Conservation (phyloP, 2,329 filamentous ascomycete genomes). For the Fusarium globosum region DNA sequence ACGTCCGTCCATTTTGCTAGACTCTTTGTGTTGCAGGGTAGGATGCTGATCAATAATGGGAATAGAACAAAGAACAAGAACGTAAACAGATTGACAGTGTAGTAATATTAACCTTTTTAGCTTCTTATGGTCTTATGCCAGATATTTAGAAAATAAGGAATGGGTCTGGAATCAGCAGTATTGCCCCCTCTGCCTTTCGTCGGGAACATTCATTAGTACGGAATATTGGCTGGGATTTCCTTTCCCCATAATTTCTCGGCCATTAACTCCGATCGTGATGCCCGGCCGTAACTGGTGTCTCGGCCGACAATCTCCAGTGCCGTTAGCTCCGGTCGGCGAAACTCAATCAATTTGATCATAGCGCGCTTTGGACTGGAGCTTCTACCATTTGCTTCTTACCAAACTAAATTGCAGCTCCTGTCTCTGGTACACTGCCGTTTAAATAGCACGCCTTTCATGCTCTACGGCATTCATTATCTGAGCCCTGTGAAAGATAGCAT, state of each 20-base stretch:
- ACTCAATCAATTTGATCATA: accelerated
- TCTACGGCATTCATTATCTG: background rate
- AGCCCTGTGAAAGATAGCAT: accelerated
- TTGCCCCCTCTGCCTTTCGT: background rate
- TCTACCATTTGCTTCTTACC: background rate
- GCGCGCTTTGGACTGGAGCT: background rate
- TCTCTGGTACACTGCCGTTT: background rate
- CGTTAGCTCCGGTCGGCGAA: constrained; percentile 47
- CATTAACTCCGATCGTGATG: background rate
- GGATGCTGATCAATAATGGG: accelerated
- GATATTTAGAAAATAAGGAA: background rate
- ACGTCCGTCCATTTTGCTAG: background rate
- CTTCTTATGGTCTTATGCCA: accelerated
- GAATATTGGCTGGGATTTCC: too few relatives aligned
- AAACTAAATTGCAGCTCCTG: background rate
- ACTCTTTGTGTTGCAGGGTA: background rate
- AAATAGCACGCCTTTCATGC: background rate
- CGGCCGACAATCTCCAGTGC: background rate
- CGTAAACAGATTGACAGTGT: background rate
- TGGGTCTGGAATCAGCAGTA: background rate
- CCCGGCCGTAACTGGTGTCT: background rate
- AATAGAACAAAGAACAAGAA: background rate
- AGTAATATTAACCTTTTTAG: background rate
- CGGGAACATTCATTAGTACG: accelerated
- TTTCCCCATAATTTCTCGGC: background rate